phyloP scores from a whole-genome alignment of 495 filamentous ascomycete species.

The Annulohypoxylon bovei region DNA sequence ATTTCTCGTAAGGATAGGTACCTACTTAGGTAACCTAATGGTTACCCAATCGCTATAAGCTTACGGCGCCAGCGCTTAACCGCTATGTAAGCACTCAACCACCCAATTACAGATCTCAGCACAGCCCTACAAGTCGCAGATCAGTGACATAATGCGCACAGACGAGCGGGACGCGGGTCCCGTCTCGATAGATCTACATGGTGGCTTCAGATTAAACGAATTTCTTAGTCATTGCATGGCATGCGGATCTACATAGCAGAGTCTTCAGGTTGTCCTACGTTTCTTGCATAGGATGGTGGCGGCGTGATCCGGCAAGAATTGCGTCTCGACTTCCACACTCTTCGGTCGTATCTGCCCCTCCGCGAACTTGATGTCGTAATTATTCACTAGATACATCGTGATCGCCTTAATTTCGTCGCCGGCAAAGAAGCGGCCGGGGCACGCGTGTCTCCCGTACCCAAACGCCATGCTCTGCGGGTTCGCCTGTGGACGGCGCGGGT shows the following conservation, averaged over 20 bases:
- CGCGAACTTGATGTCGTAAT: conserved; percentile 56
- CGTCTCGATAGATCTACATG: no score
- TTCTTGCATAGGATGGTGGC: conserved; percentile 36
- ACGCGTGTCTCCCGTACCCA: conserved; percentile 60
- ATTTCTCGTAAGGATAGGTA: no score
- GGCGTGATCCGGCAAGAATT: conserved; percentile 22
- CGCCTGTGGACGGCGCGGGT: conserved; percentile 37
- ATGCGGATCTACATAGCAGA: neutral
- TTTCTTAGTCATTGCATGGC: neutral
- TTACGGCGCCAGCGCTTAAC: no score
- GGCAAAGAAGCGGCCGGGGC: conserved; percentile 63
- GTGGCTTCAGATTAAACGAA: no score
- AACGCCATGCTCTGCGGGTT: conserved; percentile 53
- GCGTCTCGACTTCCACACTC: conserved; percentile 36
- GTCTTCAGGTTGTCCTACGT: neutral
- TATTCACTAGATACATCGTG: conserved; percentile 49
- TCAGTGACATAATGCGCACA: no score
- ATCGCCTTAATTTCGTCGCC: conserved; percentile 56
- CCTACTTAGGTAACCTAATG: no score
- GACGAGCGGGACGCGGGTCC: no score
- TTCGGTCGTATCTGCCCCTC: conserved; percentile 48
- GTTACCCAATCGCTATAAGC: no score
- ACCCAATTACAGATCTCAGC: no score
- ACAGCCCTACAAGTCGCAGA: no score
- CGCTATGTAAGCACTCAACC: no score